Evolutionary conservation across 345 rosid genomes (phyloP).

Genomic region (Cardiospermum halicacabum): DNA sequence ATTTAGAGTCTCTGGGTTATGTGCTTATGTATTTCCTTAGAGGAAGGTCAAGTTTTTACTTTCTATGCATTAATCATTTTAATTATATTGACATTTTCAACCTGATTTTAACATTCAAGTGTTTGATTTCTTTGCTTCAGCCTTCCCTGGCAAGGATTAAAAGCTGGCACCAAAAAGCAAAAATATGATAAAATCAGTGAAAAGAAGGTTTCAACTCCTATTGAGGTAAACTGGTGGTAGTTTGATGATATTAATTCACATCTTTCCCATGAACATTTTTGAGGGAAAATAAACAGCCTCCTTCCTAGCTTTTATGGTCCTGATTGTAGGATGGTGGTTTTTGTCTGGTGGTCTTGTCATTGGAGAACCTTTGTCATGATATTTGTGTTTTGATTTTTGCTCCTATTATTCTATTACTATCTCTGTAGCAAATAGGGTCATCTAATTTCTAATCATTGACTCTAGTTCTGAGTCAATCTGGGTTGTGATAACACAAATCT

Average conservation of each 20-base stretch:
- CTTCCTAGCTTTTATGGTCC: background rate
- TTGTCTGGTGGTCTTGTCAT: conserved; percentile 11
- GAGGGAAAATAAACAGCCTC: conserved; percentile 5
- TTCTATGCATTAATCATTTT: background rate
- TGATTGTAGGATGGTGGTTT: conserved; percentile 7
- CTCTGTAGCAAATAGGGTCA: conserved; percentile 5
- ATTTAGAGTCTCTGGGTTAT: conserved; percentile 86
- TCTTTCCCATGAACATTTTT: background rate
- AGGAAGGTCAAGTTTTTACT: conserved; percentile 57
- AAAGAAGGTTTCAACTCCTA: conserved; percentile 78
- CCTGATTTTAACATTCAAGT: conserved; percentile 8
- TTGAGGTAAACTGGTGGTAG: conserved; percentile 45
- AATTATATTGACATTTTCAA: conserved; percentile 4
- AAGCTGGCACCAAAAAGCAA: conserved; percentile 88
- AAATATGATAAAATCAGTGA: conserved; percentile 82
- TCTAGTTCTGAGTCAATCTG: conserved; percentile 2
- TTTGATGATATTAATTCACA: no score
- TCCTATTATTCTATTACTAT: background rate
- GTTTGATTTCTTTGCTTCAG: conserved; percentile 32
- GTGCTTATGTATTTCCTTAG: conserved; percentile 81
- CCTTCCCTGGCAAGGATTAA: conserved; percentile 89
- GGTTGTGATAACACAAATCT: conserved; percentile 5
- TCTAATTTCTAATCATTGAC: background rate
- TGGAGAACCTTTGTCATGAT: background rate
- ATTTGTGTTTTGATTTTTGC: background rate